These are phyloP conservation scores for Carex arenaria DNA, from an alignment of 202 grass and related monocot genomes.

Conservation along the genomic window DNA sequence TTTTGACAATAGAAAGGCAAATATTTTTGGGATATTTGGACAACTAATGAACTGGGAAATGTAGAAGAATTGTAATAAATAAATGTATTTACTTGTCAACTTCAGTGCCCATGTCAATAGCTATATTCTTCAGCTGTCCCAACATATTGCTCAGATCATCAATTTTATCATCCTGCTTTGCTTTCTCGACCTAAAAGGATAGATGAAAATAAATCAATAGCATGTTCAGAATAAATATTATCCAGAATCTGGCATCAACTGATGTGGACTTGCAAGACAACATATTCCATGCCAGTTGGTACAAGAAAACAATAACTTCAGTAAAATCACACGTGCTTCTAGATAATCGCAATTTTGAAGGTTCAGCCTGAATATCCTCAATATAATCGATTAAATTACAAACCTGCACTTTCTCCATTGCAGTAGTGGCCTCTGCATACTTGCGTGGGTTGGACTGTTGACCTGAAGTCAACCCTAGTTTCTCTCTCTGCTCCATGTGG, in stretches of 20 bases:
- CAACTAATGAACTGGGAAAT: background rate
- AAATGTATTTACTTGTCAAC: constrained; percentile 56
- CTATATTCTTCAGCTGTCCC: constrained; percentile 76
- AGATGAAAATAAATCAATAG: background rate
- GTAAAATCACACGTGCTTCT: background rate
- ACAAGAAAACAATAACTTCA: background rate
- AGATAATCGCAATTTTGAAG: constrained; percentile 9
- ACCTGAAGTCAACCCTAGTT: constrained; percentile 49
- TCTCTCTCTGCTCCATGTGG: constrained; percentile 59
- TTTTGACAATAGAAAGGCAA: background rate
- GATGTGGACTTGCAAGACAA: background rate
- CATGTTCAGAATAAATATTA: background rate
- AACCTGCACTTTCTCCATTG: constrained; percentile 71
- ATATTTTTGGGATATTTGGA: background rate
- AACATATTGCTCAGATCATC: constrained; percentile 74
- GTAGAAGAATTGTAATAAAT: background rate
- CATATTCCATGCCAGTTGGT: background rate
- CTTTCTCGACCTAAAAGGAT: constrained; percentile 58
- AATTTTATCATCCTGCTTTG: constrained; percentile 84
- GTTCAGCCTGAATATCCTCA: background rate
- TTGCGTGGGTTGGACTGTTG: constrained; percentile 30
- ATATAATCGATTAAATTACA: constrained; percentile 6
- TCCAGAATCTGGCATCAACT: background rate
- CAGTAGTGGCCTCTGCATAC: constrained; percentile 31
- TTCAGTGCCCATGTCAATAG: constrained; percentile 92